These are phyloP conservation scores for Symmetrospora coprosmae DNA, from an alignment of 768 basidiomycete genomes.

Conservation along the genomic window DNA sequence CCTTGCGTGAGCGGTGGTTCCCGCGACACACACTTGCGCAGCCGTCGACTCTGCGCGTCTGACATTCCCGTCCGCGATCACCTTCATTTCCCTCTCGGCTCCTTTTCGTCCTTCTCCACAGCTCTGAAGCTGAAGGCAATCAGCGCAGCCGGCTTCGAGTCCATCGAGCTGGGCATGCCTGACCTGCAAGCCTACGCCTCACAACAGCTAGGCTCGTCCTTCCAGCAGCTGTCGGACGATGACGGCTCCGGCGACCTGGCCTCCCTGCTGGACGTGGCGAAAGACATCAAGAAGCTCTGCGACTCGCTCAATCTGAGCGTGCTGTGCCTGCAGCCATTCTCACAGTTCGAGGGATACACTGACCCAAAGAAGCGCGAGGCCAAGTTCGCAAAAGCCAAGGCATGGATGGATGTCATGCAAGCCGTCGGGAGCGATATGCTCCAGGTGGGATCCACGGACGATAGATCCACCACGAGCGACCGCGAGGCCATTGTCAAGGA, in stretches of 20 bases:
- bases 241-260: constrained; percentile 23
- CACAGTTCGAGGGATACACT: constrained; percentile 32
- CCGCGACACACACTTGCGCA: too few species aligned
- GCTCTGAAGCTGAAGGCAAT: constrained; percentile 24
- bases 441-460: constrained; percentile 28
- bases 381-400: constrained; percentile 26
- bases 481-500: constrained; percentile 25
- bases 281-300: constrained; percentile 4
- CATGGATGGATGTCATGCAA: constrained; percentile 32
- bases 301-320: constrained; percentile 19
- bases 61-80: too few species aligned
- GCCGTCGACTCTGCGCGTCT: too few species aligned
- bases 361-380: constrained; percentile 24
- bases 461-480: constrained; percentile 17
- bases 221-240: constrained; percentile 7
- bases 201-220: neutral
- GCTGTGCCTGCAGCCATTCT: constrained; percentile 32
- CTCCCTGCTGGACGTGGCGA: constrained; percentile 7
- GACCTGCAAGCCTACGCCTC: constrained; percentile 27
- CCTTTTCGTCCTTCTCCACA: neutral
- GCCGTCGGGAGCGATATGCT: constrained; percentile 25
- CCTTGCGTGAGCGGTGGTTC: neutral
- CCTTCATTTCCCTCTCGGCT: too few species aligned
- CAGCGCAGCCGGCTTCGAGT: constrained; percentile 25
- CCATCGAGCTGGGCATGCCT: constrained; percentile 30